Percentiles rank a stretch among this genome's conserved stretches.
Evolutionary conservation across 2,329 filamentous ascomycete species (phyloP).

Genomic region (Fusarium ambrosium): DNA sequence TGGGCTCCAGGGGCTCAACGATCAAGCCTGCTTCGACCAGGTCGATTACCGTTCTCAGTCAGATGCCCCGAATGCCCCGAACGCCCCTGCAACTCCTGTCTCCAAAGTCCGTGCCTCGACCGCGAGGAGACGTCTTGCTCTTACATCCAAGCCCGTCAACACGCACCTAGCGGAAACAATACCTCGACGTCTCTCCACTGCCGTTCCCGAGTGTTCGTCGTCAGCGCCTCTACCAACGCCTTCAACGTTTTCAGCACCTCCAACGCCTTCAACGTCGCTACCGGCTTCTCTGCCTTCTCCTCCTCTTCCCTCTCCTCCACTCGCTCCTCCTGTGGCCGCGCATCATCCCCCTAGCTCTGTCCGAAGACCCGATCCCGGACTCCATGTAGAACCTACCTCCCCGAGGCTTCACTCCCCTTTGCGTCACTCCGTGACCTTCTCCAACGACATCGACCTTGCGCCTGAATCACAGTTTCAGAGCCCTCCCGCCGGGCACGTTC

Average conservation of each 20-base stretch:
- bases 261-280: conserved; percentile 9
- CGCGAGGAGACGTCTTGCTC: conserved; percentile 29
- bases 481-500: conserved; percentile 21
- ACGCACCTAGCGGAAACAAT: conserved; percentile 39
- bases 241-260: neutral
- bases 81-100: conserved; percentile 35
- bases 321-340: conserved; percentile 35
- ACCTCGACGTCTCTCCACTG: conserved; percentile 31
- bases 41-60: conserved; percentile 44
- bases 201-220: conserved; percentile 33
- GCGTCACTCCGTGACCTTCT: conserved; percentile 48
- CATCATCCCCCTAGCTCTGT: conserved; percentile 34
- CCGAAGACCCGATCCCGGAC: conserved; percentile 41
- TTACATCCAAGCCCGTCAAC: conserved; percentile 37
- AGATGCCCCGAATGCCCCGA: conserved; percentile 27
- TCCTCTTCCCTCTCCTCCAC: conserved; percentile 17
- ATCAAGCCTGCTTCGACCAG: conserved; percentile 32
- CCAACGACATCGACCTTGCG: conserved; percentile 32
- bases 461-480: conserved; percentile 30
- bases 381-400: conserved; percentile 47
- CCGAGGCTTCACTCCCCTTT: conserved; percentile 50
- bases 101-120: conserved; percentile 40
- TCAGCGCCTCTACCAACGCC: conserved; percentile 27
- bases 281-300: conserved; percentile 10
- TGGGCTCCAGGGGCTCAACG: conserved; percentile 40